Percentiles rank a stretch among this genome's conserved stretches.
Evolutionary conservation across 768 basidiomycete species (phyloP).

Genomic region (Boletus huronensis): DNA sequence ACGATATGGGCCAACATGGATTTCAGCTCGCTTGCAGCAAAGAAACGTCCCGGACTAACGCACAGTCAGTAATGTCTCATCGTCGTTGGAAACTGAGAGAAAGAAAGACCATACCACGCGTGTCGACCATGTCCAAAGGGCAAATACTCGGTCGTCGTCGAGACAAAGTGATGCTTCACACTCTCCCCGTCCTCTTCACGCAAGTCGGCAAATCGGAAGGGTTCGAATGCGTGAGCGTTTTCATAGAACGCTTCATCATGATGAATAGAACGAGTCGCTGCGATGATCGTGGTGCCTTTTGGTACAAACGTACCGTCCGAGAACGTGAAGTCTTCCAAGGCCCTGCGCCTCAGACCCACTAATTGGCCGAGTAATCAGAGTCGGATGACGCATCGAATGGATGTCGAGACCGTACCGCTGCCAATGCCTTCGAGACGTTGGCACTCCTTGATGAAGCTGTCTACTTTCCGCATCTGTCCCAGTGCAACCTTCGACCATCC

Average conservation of each 20-base stretch:
- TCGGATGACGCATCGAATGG: background rate
- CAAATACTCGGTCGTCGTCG: background rate
- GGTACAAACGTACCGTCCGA: too few relatives aligned
- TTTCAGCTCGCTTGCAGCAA: conserved; percentile 8
- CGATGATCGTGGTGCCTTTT: too few relatives aligned
- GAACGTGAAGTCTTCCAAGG: too few relatives aligned
- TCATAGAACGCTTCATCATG: background rate
- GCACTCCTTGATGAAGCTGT: conserved; percentile 28
- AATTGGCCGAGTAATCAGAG: conserved; percentile 19
- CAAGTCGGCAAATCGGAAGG: background rate
- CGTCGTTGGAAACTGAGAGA: background rate
- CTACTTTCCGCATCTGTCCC: too few relatives aligned
- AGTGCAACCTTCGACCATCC: too few relatives aligned
- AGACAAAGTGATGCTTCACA: background rate
- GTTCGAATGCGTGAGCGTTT: background rate
- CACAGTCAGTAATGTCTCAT: too few relatives aligned
- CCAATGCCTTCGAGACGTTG: conserved; percentile 5
- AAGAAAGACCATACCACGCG: background rate
- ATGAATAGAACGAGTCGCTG: too few relatives aligned
- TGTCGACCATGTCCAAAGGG: background rate
- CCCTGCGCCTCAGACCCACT: too few relatives aligned
- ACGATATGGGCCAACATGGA: conserved; percentile 13
- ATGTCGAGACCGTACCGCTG: conserved; percentile 17
- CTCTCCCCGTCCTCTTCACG: background rate
- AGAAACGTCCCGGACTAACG: conserved; percentile 16